These are phyloP conservation scores for Eucalyptus polyanthemos DNA, from an alignment of 345 rosid species.

Conservation along the genomic window DNA sequence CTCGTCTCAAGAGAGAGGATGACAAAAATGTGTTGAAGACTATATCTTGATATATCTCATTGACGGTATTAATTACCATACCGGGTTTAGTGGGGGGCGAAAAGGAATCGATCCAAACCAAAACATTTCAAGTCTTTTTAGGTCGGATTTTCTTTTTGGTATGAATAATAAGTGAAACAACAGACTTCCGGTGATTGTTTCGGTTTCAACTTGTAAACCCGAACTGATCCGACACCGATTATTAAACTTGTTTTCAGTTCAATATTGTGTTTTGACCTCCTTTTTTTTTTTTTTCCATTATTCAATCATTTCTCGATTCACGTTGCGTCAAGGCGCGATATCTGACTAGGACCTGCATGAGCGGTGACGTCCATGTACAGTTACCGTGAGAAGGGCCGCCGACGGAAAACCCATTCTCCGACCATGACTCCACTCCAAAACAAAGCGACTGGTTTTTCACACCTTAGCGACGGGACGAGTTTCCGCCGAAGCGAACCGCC, in stretches of 20 bases:
- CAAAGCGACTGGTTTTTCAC: not conserved
- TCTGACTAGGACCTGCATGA: not conserved
- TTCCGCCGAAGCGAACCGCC: conserved; percentile 36
- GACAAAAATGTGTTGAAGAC: not conserved
- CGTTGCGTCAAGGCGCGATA: not conserved
- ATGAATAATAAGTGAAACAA: not conserved
- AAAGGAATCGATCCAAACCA: not conserved
- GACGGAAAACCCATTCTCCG: not conserved
- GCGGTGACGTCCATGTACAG: not conserved
- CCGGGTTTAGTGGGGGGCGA: not conserved
- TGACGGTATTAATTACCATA: not conserved
- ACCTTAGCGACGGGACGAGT: conserved; percentile 72
- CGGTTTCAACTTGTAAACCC: not conserved
- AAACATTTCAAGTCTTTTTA: not conserved
- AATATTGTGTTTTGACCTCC: not conserved
- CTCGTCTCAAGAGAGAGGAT: not conserved
- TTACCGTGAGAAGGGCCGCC: not conserved
- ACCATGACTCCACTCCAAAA: not conserved
- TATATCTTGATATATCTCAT: not conserved
- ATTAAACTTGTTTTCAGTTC: not conserved
- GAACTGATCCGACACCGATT: not conserved
- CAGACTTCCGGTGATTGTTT: not conserved
- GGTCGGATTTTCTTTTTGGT: not conserved
- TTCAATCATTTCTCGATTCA: not conserved
- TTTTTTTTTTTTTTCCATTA: not conserved